phyloP scores from a whole-genome alignment of 2,329 filamentous ascomycete species.

The Byssochlamys sp. region DNA sequence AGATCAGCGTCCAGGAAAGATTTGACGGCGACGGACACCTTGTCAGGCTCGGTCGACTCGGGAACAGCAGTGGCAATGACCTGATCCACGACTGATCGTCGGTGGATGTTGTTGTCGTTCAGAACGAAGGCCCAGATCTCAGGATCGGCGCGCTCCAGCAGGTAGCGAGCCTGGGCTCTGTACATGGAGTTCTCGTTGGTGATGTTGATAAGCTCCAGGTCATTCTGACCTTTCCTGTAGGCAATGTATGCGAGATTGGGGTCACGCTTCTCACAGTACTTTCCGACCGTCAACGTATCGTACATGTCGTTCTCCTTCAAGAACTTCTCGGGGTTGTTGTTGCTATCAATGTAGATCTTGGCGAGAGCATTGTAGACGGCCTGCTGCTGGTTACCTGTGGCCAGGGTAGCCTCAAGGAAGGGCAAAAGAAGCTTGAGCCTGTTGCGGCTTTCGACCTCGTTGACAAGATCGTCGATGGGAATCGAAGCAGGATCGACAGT shows the following conservation, averaged over 20 bases:
- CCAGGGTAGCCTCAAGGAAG: conserved; percentile 86
- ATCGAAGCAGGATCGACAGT: conserved; percentile 78
- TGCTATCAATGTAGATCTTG: conserved; percentile 98
- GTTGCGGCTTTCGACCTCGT: conserved; percentile 91
- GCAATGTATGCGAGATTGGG: conserved; percentile 91
- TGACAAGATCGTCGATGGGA: conserved; percentile 86
- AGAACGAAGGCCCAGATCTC: conserved; percentile 95
- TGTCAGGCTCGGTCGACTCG: conserved; percentile 82
- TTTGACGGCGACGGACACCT: conserved; percentile 88
- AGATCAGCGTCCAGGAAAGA: conserved; percentile 86
- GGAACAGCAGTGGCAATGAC: conserved; percentile 91
- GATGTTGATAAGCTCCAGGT: conserved; percentile 90
- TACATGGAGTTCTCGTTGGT: conserved; percentile 99
- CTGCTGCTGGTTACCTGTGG: conserved; percentile 85
- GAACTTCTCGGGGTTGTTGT: conserved; percentile 96
- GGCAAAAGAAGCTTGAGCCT: conserved; percentile 88
- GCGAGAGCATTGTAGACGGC: conserved; percentile 94
- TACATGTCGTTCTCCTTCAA: conserved; percentile 96
- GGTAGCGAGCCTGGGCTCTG: conserved; percentile 88
- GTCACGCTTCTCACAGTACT: conserved; percentile 98
- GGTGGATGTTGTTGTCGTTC: conserved; percentile 89
- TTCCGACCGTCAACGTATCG: conserved; percentile 81
- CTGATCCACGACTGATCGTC: conserved; percentile 87
- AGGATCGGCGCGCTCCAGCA: conserved; percentile 76
- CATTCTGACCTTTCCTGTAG: conserved; percentile 93